Conservation (phyloP, 2,329 filamentous ascomycete genomes). For the Aspergillus sp. region DNA sequence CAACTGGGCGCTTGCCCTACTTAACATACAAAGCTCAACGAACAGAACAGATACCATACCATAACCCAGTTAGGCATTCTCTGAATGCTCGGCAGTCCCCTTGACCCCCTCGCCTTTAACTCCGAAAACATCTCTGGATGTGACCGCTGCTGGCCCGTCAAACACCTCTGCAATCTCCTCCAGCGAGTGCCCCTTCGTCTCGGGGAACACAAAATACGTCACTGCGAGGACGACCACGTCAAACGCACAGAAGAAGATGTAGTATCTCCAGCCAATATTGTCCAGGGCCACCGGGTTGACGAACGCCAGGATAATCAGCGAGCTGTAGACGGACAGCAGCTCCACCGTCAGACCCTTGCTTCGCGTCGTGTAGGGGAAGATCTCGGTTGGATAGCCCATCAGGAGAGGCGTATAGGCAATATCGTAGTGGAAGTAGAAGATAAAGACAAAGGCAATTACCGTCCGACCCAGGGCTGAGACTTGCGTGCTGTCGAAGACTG, state of each 20-base stretch:
- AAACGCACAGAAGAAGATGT: slow-evolving; percentile 39
- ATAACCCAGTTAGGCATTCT: too few relatives aligned
- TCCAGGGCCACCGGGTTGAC: slow-evolving; percentile 34
- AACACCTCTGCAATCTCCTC: slow-evolving; percentile 40
- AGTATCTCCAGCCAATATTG: slow-evolving; percentile 38
- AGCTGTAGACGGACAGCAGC: slow-evolving; percentile 1
- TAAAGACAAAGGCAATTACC: slow-evolving; percentile 34
- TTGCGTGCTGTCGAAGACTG: slow-evolving; percentile 31
- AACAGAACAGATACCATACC: too few relatives aligned
- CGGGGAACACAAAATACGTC: slow-evolving; percentile 39
- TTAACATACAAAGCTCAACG: too few relatives aligned
- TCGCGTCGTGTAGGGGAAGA: slow-evolving; percentile 51
- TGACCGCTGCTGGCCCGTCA: not conserved
- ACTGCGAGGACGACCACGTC: slow-evolving; percentile 31
- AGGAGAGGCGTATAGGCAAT: slow-evolving; percentile 26
- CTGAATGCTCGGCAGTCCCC: not conserved
- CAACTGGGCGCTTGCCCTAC: too few relatives aligned
- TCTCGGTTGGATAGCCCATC: slow-evolving; percentile 36
- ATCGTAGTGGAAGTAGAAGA: slow-evolving; percentile 46
- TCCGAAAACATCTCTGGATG: not conserved
- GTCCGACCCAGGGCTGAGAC: slow-evolving; percentile 14
- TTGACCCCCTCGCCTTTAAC: not conserved
- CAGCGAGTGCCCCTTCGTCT: slow-evolving; percentile 33
- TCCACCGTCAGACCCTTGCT: slow-evolving; percentile 48
- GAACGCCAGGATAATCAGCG: slow-evolving; percentile 22